Percentiles rank a stretch among this genome's conserved stretches.
Conservation (phyloP, 2,329 filamentous ascomycete species). For the Diplodia mutila region DNA sequence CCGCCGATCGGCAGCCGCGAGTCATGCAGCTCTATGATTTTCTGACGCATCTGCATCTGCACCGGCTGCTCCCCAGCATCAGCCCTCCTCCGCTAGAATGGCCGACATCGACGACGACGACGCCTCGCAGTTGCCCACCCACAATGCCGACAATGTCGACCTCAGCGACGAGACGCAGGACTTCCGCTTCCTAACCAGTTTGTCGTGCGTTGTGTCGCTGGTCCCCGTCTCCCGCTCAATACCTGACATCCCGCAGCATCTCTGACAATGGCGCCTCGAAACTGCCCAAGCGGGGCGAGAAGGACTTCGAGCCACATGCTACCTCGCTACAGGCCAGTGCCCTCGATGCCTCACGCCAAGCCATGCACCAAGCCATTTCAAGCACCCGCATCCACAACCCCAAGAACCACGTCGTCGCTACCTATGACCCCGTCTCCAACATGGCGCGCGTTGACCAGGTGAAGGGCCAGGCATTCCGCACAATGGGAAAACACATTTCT, state of each 20-base stretch:
- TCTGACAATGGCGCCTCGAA: constrained; percentile 48
- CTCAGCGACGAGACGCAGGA: constrained; percentile 83
- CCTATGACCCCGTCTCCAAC: constrained; percentile 70
- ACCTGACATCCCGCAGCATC: constrained; percentile 29
- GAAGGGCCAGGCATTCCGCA: constrained; percentile 73
- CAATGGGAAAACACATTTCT: constrained; percentile 65
- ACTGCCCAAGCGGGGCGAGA: constrained; percentile 88
- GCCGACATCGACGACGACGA: constrained; percentile 23
- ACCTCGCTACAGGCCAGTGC: constrained; percentile 78
- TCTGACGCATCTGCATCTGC: neutral
- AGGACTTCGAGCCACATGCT: constrained; percentile 94
- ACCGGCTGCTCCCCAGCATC: neutral
- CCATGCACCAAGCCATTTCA: constrained; percentile 85
- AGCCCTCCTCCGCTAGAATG: neutral
- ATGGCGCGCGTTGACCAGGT: constrained; percentile 68
- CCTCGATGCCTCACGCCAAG: constrained; percentile 78
- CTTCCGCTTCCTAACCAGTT: constrained; percentile 71
- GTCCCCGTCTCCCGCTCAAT: neutral
- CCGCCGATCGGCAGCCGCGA: neutral
- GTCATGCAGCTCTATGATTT: constrained; percentile 10
- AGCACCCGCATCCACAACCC: constrained; percentile 75
- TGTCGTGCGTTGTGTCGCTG: constrained; percentile 51
- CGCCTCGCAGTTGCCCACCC: constrained; percentile 8
- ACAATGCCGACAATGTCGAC: constrained; percentile 43
- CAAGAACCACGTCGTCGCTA: constrained; percentile 68